Base-by-base conservation (phyloP, 306 rosid genomes). In the Vicia sativa region DNA sequence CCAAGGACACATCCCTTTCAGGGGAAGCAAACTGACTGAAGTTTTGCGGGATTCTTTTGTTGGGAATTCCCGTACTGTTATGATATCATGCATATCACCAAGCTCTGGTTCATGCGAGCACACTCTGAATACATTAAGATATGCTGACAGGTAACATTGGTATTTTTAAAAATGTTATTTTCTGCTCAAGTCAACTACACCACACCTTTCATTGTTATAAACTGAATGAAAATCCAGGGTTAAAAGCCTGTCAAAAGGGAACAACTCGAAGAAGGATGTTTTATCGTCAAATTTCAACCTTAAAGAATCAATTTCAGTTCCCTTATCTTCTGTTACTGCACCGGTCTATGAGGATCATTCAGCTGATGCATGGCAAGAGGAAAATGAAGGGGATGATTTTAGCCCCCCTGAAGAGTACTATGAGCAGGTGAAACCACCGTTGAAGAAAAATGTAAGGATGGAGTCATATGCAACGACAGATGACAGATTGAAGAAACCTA, bases 71-170 rank as follows among this genome's bases (percentile, higher is more conserved):
- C 96, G 99, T 60, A 95, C 99, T 44, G 99, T 95, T 70, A 95
- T 95, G 99, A 80, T 95, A 75, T 95, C 99, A 9, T 95, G 99
- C 78, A 95, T 95, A 78, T 95, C 99, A 7, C 99, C 99, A 61
- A 88, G 99, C 88, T 82, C 97, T 1, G 96, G 99, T 66, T 95
- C 97, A 42, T 88, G 96, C 11, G 99, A 95, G 75, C 99, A 95
- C 80, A 95, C 99, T 53, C 92, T 95, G 70, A 95, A 95, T 71
- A 91, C 99, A 14, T 78, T 95, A 62, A 79, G 99, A 95, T 95
- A 95, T 60, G 97, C 99, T 52, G 99, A 95, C 88, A 88, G 99
- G 99, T 95, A 78, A 78, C 2, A 11, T 18, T 14, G 41, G 45
- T 74, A 61, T 68, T 74, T 38, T 38, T 62, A 39, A 26, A 39